Conservation (phyloP, 768 basidiomycete genomes). For the Suillus paluster region DNA sequence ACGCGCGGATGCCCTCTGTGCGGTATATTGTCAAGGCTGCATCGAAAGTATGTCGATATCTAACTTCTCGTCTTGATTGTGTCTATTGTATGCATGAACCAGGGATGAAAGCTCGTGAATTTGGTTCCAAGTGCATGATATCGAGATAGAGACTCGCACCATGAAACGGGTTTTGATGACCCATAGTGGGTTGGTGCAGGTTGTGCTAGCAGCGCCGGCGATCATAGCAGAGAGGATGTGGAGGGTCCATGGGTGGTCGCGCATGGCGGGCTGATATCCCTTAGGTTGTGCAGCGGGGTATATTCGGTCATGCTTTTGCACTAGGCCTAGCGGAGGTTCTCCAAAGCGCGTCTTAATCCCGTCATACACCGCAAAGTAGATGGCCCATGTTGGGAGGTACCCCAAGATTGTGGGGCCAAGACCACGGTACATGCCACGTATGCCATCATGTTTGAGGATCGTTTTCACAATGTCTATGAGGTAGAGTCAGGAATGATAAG, state of each 20-base stretch:
- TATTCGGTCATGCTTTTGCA: slow-evolving; percentile 47
- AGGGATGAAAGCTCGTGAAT: slow-evolving; percentile 13
- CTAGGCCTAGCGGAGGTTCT: slow-evolving; percentile 55
- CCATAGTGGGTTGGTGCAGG: slow-evolving; percentile 96
- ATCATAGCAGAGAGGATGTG: slow-evolving; percentile 96
- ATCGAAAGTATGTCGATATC: slow-evolving; percentile 89
- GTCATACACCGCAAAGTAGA: slow-evolving; percentile 98
- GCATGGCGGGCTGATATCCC: slow-evolving; percentile 79
- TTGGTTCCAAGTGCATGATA: slow-evolving; percentile 9
- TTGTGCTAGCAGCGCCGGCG: slow-evolving; percentile 91
- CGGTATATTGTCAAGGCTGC: slow-evolving; percentile 90
- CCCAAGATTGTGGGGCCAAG: slow-evolving; percentile 95
- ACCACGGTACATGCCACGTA: slow-evolving; percentile 94
- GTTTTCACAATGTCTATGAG: slow-evolving; percentile 55
- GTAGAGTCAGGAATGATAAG: slow-evolving; percentile 20
- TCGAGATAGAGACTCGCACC: slow-evolving; percentile 54
- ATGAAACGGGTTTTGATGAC: slow-evolving; percentile 99
- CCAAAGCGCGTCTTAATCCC: slow-evolving; percentile 88
- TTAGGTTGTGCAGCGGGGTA: slow-evolving; percentile 86
- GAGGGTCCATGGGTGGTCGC: slow-evolving; percentile 83
- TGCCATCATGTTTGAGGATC: slow-evolving; percentile 68
- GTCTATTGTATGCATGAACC: slow-evolving; percentile 54
- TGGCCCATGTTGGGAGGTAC: slow-evolving; percentile 98
- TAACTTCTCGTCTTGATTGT: slow-evolving; percentile 74
- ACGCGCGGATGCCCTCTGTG: slow-evolving; percentile 83